phyloP scores from a whole-genome alignment of 164 flowering plant genomes.

The Aristolochia contorta region DNA sequence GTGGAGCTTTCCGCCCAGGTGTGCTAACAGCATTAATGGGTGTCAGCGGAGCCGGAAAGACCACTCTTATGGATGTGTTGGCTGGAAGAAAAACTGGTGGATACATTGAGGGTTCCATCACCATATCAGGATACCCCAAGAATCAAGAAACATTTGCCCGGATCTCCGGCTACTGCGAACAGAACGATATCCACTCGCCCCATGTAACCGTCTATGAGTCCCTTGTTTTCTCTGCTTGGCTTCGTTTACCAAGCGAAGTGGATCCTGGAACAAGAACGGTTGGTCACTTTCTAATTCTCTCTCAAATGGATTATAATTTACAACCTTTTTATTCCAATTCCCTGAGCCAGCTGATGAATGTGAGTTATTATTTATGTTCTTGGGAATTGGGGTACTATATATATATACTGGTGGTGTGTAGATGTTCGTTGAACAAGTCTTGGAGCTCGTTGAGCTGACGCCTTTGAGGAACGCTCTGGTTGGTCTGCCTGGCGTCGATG shows the following conservation, averaged over 20 bases:
- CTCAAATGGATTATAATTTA: too few relatives aligned
- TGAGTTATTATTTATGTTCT: too few relatives aligned
- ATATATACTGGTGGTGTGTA: constrained; percentile 10
- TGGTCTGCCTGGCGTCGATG: constrained; percentile 39
- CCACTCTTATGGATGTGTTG: constrained; percentile 47
- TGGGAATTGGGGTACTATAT: too few relatives aligned
- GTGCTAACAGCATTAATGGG: constrained; percentile 55
- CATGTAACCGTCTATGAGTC: constrained; percentile 45
- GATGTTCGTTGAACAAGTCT: constrained; percentile 45
- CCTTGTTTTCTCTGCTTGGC: constrained; percentile 50
- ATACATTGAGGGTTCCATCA: constrained; percentile 34
- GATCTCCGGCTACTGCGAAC: constrained; percentile 48
- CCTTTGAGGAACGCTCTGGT: constrained; percentile 27
- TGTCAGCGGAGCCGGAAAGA: constrained; percentile 59
- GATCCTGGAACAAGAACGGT: constrained; percentile 34
- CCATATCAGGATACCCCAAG: constrained; percentile 39
- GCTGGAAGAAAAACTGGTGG: constrained; percentile 52
- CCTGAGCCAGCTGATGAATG: neutral
- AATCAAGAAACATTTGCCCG: constrained; percentile 51
- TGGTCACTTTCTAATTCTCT: too few relatives aligned
- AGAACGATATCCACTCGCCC: constrained; percentile 52
- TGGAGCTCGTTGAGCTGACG: constrained; percentile 42
- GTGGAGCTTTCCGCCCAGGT: constrained; percentile 51
- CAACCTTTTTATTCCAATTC: neutral
- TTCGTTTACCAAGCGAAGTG: constrained; percentile 37